A percentile compares a stretch with the other conserved stretches of the same genome.
phyloP scores from a whole-genome alignment of 768 basidiomycete species.

The Xerocomellus intermedius region DNA sequence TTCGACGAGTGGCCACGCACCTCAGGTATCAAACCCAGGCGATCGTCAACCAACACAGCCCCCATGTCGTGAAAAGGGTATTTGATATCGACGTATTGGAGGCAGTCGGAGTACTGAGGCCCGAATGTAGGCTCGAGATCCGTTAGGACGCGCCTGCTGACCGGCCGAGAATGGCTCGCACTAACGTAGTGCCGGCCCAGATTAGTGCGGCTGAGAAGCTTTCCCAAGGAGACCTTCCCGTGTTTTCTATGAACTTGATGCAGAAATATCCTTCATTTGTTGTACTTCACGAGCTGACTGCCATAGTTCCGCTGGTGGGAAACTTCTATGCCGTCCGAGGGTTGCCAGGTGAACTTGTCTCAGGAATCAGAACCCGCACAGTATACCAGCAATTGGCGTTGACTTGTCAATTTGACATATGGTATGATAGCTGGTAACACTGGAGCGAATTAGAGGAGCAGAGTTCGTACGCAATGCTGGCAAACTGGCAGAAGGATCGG shows the following conservation, averaged over 20 bases:
- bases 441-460: slow-evolving; percentile 13
- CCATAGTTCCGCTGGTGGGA: slow-evolving; percentile 69
- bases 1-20: slow-evolving; percentile 8
- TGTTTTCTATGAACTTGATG: slow-evolving; percentile 5
- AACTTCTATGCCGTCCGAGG: slow-evolving; percentile 69
- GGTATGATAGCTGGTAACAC: slow-evolving; percentile 7
- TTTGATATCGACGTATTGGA: slow-evolving; percentile 21
- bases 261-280: slow-evolving; percentile 60
- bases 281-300: slow-evolving; percentile 83
- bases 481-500: background rate
- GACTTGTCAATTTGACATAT: slow-evolving; percentile 10
- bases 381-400: slow-evolving; percentile 10
- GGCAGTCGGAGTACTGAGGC: slow-evolving; percentile 22
- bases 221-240: slow-evolving; percentile 9
- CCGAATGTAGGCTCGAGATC: slow-evolving; percentile 20
- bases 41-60: slow-evolving; percentile 17
- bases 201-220: slow-evolving; percentile 28
- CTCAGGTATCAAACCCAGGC: slow-evolving; percentile 3
- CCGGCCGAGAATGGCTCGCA: slow-evolving; percentile 19
- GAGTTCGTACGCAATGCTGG: slow-evolving; percentile 16
- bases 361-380: slow-evolving; percentile 17
- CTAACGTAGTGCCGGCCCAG: slow-evolving; percentile 21
- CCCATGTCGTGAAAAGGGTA: slow-evolving; percentile 6
- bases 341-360: no score
- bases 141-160: slow-evolving; percentile 12